Evolutionary conservation across 1,139 yeast genomes (phyloP).

Genomic region (Geotrichum citri-aurantii): DNA sequence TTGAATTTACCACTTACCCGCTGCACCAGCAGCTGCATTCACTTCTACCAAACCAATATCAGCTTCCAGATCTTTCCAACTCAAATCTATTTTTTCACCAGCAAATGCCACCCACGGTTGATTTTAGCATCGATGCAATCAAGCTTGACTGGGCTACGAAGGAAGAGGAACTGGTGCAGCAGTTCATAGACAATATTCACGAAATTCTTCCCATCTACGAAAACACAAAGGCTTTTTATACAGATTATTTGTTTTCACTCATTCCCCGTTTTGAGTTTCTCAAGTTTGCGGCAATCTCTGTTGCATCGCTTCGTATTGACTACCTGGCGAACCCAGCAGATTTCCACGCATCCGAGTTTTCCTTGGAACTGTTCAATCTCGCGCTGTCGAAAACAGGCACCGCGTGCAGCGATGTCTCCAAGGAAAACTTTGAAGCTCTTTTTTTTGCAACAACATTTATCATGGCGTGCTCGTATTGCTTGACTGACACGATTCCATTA

Average conservation of each 20-base stretch:
- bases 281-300: constrained; percentile 4
- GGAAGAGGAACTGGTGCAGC: constrained; percentile 3
- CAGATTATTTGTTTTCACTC: background rate
- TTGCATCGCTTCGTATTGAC: constrained; percentile 8
- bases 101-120: background rate
- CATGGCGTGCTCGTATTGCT: constrained; percentile 9
- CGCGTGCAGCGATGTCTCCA: constrained; percentile 3
- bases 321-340: background rate
- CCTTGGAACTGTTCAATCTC: constrained; percentile 6
- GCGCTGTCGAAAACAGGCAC: constrained; percentile 6
- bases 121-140: background rate
- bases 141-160: constrained; percentile 4
- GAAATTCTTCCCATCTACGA: background rate
- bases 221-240: constrained; percentile 1
- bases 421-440: constrained; percentile 10
- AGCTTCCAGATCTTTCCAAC: background rate
- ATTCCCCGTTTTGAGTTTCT: constrained; percentile 1
- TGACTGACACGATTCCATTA: constrained; percentile 3
- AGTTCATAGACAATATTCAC: constrained; percentile 1
- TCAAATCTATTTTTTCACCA: background rate
- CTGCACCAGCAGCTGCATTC: background rate
- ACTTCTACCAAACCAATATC: background rate
- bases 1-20: constrained; percentile 3
- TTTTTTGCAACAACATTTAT: constrained; percentile 12
- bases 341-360: constrained; percentile 9